Percentiles rank a stretch among this genome's conserved stretches.
These are phyloP conservation scores for Cordia subcordata DNA, from an alignment of 257 asterid species.

Conservation along the genomic window DNA sequence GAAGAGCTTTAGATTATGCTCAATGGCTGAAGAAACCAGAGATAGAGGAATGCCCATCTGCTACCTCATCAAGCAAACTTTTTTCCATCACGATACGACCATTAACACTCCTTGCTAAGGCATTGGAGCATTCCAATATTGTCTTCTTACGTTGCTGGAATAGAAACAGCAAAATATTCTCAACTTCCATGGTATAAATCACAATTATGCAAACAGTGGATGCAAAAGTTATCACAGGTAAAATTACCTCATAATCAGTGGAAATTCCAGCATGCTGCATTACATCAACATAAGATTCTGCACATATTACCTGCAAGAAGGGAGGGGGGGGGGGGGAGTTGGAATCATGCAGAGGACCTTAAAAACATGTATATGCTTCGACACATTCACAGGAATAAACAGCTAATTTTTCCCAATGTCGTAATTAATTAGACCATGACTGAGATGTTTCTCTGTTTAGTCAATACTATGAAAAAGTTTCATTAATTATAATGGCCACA, in stretches of 20 bases:
- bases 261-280: slow-evolving; percentile 72
- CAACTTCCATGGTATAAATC: not conserved
- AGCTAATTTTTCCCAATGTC: too few relatives aligned
- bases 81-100: slow-evolving; percentile 60
- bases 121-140: slow-evolving; percentile 55
- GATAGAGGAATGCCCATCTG: slow-evolving; percentile 6
- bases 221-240: not conserved
- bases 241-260: slow-evolving; percentile 61
- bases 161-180: slow-evolving; percentile 11
- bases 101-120: slow-evolving; percentile 55
- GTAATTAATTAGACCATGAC: too few relatives aligned
- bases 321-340: too few relatives aligned
- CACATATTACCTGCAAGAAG: slow-evolving; percentile 70
- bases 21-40: slow-evolving; percentile 10
- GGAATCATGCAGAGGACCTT: not conserved
- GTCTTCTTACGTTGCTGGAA: slow-evolving; percentile 74
- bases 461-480: too few relatives aligned
- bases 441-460: too few relatives aligned
- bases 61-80: slow-evolving; percentile 80
- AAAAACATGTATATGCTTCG: not conserved
- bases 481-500: too few relatives aligned
- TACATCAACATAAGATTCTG: slow-evolving; percentile 63
- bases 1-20: slow-evolving; percentile 12
- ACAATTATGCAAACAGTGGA: not conserved
- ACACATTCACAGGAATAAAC: too few relatives aligned